Conservation (phyloP, 345 rosid genomes). For the Eucalyptus brandiana region DNA sequence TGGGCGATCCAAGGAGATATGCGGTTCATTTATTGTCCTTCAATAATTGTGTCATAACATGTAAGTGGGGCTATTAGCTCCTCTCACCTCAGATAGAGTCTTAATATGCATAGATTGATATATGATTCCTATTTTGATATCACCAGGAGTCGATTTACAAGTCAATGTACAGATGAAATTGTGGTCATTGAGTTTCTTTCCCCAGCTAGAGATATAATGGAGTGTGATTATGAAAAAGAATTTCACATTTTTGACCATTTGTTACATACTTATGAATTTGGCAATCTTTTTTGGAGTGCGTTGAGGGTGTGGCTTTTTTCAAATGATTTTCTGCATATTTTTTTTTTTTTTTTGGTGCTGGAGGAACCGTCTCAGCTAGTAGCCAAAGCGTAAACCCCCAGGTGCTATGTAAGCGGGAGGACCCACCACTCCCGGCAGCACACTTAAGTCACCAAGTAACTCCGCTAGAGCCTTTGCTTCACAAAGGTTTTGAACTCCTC, state of each 20-base stretch:
- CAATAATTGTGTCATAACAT: not conserved
- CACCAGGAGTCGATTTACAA: not conserved
- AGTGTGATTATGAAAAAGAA: not conserved
- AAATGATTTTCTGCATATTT: not conserved
- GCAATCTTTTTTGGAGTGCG: not conserved
- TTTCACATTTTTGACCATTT: not conserved
- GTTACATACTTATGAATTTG: not conserved
- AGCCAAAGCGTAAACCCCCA: rapidly evolving
- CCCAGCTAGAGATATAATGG: not conserved
- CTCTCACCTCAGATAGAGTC: not conserved
- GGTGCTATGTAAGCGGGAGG: too few relatives aligned
- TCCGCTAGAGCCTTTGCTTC: too few relatives aligned
- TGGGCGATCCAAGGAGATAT: not conserved
- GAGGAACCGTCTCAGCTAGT: too few relatives aligned
- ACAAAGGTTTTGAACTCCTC: too few relatives aligned
- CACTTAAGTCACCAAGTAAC: too few relatives aligned
- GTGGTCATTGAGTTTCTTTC: not conserved
- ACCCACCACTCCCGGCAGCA: rapidly evolving
- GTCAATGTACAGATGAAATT: not conserved
- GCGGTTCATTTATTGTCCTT: not conserved
- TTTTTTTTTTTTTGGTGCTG: too few relatives aligned
- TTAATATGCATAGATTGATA: not conserved
- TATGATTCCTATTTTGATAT: not conserved
- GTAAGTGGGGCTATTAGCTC: not conserved
- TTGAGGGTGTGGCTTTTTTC: not conserved